Percentiles rank a stretch among this genome's conserved stretches.
phyloP scores from a whole-genome alignment of 306 rosid genomes.

The Sophora flavescens region DNA sequence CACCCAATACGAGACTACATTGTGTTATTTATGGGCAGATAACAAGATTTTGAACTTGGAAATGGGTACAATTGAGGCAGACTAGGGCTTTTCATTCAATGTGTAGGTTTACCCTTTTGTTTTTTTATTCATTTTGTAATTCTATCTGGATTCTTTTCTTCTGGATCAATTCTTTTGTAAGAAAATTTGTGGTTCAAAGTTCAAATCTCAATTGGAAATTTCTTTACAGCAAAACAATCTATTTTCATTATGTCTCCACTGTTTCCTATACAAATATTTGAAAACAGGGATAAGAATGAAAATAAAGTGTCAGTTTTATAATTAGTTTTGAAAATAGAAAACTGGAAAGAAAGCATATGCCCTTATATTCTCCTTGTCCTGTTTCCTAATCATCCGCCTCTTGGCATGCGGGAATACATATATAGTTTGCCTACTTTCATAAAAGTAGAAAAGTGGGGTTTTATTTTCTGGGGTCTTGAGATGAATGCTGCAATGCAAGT shows the following conservation, averaged over 20 bases:
- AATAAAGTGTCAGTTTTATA: no score
- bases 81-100: conserved; percentile 43
- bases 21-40: conserved; percentile 38
- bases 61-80: conserved; percentile 39
- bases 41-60: conserved; percentile 34
- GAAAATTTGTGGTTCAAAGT: conserved; percentile 56
- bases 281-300: no score
- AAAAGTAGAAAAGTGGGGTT: conserved; percentile 37
- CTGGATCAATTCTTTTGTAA: conserved; percentile 76
- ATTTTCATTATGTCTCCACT: no score
- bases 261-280: no score
- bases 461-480: conserved; percentile 28
- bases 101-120: conserved; percentile 44
- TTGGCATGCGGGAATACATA: conserved; percentile 18
- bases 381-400: conserved; percentile 34
- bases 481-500: background rate
- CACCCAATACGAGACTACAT: conserved; percentile 20
- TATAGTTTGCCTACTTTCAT: conserved; percentile 12
- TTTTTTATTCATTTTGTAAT: conserved; percentile 51
- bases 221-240: background rate
- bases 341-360: no score
- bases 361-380: conserved; percentile 20
- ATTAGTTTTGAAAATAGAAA: no score
- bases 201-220: conserved; percentile 31
- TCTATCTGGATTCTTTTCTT: conserved; percentile 52